These are phyloP conservation scores for Posidonia oceanica DNA, from an alignment of 116 monocot genomes.

Conservation along the genomic window DNA sequence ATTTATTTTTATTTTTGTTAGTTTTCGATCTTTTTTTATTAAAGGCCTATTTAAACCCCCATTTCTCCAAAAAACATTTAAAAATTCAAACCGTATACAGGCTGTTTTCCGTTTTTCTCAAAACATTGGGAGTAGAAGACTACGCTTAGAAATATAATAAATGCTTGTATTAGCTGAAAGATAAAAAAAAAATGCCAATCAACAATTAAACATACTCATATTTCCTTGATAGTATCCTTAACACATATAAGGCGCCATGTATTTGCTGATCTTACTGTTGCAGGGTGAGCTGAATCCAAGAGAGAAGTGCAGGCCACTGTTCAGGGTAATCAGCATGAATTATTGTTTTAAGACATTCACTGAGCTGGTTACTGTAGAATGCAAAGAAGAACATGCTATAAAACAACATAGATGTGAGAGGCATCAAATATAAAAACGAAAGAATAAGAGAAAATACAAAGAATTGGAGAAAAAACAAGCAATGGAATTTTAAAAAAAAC, in stretches of 20 bases:
- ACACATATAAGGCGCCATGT: slow-evolving; percentile 80
- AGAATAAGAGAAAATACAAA: background rate
- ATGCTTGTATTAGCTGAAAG: background rate
- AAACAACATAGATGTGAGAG: background rate
- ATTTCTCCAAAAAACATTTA: too few species aligned
- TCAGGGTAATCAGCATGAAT: slow-evolving; percentile 94
- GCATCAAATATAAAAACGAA: background rate
- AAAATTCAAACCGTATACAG: too few species aligned
- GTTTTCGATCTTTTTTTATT: too few species aligned
- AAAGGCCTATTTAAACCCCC: too few species aligned
- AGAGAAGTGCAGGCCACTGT: slow-evolving; percentile 81
- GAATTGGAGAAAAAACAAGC: too few species aligned
- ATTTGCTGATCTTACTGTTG: slow-evolving; percentile 85
- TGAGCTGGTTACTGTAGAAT: slow-evolving; percentile 66
- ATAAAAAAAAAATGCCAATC: background rate
- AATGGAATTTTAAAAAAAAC: too few species aligned
- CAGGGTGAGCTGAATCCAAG: slow-evolving; percentile 72
- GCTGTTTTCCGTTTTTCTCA: too few species aligned
- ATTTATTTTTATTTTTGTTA: too few species aligned
- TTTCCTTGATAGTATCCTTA: slow-evolving; percentile 93
- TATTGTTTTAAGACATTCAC: slow-evolving; percentile 93
- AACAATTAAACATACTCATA: slow-evolving; percentile 70
- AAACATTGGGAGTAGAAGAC: too few species aligned
- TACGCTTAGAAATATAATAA: background rate
- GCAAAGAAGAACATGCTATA: background rate